Percentiles rank a stretch among this genome's conserved stretches.
phyloP scores from a whole-genome alignment of 768 basidiomycete genomes.

The Xerocomus potaroensis region DNA sequence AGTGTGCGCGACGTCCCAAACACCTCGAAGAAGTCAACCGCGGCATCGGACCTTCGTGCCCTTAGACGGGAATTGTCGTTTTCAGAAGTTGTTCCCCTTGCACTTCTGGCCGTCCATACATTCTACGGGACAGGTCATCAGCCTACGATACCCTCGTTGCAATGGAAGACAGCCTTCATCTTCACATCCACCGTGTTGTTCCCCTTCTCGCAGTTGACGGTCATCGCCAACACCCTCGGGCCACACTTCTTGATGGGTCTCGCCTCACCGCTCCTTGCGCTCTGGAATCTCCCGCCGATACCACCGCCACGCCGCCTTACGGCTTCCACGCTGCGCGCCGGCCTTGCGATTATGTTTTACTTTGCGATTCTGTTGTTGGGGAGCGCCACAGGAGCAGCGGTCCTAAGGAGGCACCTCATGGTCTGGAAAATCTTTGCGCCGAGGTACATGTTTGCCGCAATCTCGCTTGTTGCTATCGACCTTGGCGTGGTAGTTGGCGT shows the following conservation, averaged over 20 bases:
- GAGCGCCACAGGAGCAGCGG: slow-evolving; percentile 67
- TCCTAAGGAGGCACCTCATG: slow-evolving; percentile 84
- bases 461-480: slow-evolving; percentile 68
- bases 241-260: slow-evolving; percentile 63
- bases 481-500: slow-evolving; percentile 36
- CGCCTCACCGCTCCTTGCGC: slow-evolving; percentile 63
- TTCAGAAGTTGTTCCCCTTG: slow-evolving; percentile 66
- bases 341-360: slow-evolving; percentile 66
- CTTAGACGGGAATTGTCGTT: slow-evolving; percentile 45
- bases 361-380: slow-evolving; percentile 62
- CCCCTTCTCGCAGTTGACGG: slow-evolving; percentile 69
- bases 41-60: slow-evolving; percentile 32
- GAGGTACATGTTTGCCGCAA: slow-evolving; percentile 78
- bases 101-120: slow-evolving; percentile 67
- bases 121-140: slow-evolving; percentile 95
- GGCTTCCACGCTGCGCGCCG: slow-evolving; percentile 46
- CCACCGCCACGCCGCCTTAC: slow-evolving; percentile 26
- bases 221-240: slow-evolving; percentile 74
- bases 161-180: slow-evolving; percentile 94
- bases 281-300: slow-evolving; percentile 81
- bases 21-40: slow-evolving; percentile 42
- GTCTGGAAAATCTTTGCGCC: slow-evolving; percentile 99
- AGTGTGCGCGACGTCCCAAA: slow-evolving; percentile 73
- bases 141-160: slow-evolving; percentile 79
- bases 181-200: slow-evolving; percentile 66